These are phyloP conservation scores for Fusarium sp. DNA, from an alignment of 2,329 filamentous ascomycete species.

Conservation along the genomic window DNA sequence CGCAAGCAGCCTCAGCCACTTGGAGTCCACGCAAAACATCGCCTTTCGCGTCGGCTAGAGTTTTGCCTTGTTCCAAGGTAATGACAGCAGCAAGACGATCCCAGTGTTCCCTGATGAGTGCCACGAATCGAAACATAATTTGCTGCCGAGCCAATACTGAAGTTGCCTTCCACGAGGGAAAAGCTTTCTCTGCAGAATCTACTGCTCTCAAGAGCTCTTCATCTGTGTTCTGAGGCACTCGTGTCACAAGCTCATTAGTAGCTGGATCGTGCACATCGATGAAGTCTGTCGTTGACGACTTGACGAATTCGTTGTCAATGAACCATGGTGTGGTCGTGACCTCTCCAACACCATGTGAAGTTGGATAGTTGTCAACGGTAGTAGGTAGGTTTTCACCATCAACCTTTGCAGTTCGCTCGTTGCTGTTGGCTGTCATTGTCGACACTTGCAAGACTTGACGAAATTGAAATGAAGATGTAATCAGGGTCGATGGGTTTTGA, in stretches of 20 bases:
- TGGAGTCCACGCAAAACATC: slow-evolving; percentile 86
- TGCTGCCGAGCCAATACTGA: slow-evolving; percentile 79
- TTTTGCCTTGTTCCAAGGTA: slow-evolving; percentile 89
- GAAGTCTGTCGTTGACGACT: slow-evolving; percentile 75
- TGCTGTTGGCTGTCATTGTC: too few species aligned
- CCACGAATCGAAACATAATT: slow-evolving; percentile 88
- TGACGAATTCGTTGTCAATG: slow-evolving; percentile 80
- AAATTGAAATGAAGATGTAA: too few species aligned
- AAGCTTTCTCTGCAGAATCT: slow-evolving; percentile 79
- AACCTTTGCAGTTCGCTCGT: too few species aligned
- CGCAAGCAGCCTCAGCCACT: slow-evolving; percentile 85
- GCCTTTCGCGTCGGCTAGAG: slow-evolving; percentile 82
- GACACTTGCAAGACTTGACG: too few species aligned
- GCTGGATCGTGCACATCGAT: slow-evolving; percentile 85
- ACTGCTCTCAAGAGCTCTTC: slow-evolving; percentile 79
- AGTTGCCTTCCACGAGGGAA: slow-evolving; percentile 76
- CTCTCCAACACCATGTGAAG: slow-evolving; percentile 75
- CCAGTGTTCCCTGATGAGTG: slow-evolving; percentile 84
- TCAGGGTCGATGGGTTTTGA: too few species aligned
- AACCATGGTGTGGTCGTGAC: slow-evolving; percentile 81
- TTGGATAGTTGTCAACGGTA: slow-evolving; percentile 71
- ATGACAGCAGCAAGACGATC: slow-evolving; percentile 85
- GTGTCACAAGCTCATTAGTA: slow-evolving; percentile 85
- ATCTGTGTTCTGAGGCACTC: slow-evolving; percentile 84
- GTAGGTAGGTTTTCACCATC: slow-evolving; percentile 54